These are phyloP conservation scores for Fusarium proliferatum DNA, from an alignment of 2,329 filamentous ascomycete species.

Conservation along the genomic window DNA sequence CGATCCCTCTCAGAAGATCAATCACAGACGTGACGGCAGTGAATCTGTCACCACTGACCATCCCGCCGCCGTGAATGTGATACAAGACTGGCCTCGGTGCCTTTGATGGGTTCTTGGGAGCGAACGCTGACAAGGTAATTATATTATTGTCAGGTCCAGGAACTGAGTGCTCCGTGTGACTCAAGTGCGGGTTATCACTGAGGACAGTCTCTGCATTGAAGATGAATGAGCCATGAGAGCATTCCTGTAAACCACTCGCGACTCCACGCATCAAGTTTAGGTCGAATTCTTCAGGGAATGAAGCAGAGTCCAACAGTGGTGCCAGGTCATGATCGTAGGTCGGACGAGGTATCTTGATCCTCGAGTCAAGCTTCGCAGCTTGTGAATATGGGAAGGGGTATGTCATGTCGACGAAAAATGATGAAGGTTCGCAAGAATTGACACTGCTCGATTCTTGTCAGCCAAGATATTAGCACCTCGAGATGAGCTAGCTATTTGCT, in stretches of 20 bases:
- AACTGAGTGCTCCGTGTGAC: not conserved
- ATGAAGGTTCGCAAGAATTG: fast-evolving
- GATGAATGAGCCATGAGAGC: slow-evolving; percentile 5
- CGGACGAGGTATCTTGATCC: slow-evolving; percentile 3
- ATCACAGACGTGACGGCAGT: not conserved
- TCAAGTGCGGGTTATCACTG: not conserved
- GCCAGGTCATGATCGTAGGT: not conserved
- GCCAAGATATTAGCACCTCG: not conserved
- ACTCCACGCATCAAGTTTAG: slow-evolving; percentile 7
- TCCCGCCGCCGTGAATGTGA: slow-evolving; percentile 6
- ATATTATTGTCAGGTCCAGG: not conserved
- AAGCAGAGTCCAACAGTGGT: slow-evolving; percentile 6
- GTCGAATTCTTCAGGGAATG: slow-evolving; percentile 6
- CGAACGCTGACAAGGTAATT: not conserved
- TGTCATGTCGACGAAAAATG: not conserved
- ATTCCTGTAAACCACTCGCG: not conserved
- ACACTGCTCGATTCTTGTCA: fast-evolving
- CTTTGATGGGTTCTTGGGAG: not conserved
- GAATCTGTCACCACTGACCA: slow-evolving; percentile 5
- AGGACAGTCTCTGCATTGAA: slow-evolving; percentile 1
- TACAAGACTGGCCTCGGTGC: not conserved
- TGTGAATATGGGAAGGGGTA: slow-evolving; percentile 8
- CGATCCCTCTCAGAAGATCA: not conserved
- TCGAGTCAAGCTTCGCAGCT: slow-evolving; percentile 1
- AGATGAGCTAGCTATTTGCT: no score